Base-by-base conservation (phyloP, 352 stramenopile genomes). In the Globisporangium irregulare region DNA sequence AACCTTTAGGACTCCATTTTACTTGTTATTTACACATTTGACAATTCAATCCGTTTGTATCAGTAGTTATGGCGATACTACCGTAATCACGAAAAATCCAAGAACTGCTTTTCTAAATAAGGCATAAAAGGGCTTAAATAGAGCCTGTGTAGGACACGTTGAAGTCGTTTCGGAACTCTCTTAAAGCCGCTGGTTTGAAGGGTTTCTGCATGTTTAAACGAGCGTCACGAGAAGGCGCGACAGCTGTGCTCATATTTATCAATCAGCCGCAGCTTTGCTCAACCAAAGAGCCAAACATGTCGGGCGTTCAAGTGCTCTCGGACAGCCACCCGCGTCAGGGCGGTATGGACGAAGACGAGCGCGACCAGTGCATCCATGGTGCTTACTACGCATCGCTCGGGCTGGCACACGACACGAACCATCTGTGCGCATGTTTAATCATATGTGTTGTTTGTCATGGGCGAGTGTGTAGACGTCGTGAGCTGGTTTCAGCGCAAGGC, bases 401-500 rank as follows among this genome's bases (percentile, higher is more conserved):
- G 29, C 29, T 32, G 29, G 70, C 27, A 12, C 0, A 27, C 6
- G 6, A 36, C 20, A 36, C 14, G n/a, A 15, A 3, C 18, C 50
- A 5, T 15, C 24, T 12, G 18, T 57, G 10, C 9, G 32, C 20
- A 8, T 48, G 9, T 2, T 29, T 51, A 20, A 29, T 5, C 25
- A 4, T 53, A 14, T 27, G 6, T 55, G 14, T 0, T 18, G 51
- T 20, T 18, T 66, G 6, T 57, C 1, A 58, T 25, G 18, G 10
- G 62, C 10, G 32, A 22, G 20, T 20, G 10, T 2, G 57, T 29
- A 92, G 86, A 95, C 38, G 89, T 95, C 61, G 76, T 93, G 72
- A 93, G 80, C 74, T 95, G 87, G 87, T 93, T 95, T 68, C 71
- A 91, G 71, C 84, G 84, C 62, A 95, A 95, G 71, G 73, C 82